Base-by-base conservation (phyloP, 345 rosid genomes). In the Murraya paniculata region DNA sequence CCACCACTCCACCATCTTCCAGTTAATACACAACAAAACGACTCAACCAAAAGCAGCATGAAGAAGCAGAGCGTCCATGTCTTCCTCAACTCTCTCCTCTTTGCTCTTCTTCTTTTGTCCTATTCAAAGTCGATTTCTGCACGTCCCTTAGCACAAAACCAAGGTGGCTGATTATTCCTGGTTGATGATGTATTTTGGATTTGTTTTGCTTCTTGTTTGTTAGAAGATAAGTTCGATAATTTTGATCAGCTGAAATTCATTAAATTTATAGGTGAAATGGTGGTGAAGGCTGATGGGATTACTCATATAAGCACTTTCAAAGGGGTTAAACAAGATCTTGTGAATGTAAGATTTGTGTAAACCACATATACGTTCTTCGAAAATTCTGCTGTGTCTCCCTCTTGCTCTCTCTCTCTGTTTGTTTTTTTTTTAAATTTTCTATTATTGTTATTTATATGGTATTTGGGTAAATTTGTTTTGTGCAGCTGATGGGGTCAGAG, bases 401-500 rank as follows among this genome's bases (percentile, higher is more conserved):
- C 4, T 41, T 0, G 2, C 4, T 10, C 48, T 39, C 13, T 39
- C 3, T 39, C 3, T 39, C 6, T 35, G 36, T 35, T 0, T 4
- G 6, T 9, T 9, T 10, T 41, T 9, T 39, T 9, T 39, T 9
- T 41, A n/a, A n/a, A n/a, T 41, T 41, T 41, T 41, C 2, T 39
- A 4, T 9, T 1, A 0, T 7, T 58, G 6, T 38, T 6, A 39
- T 24, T 45, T n/a, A 68, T 9, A 18, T 13, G 48, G 36, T n/a
- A 68, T 22, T 2, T 8, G 48, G 36, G 28, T 33, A 19, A 3
- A 45, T 13, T 45, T 45, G 39, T 24, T 11, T 30, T 24, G 7
- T 25, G 73, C 81, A 93, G 95, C 64, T 89, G 70, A 89, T 87
- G 92, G 93, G 93, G 50, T 76, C 79, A 80, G 88, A 81, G 71